Conservation (phyloP, 108 stramenopile genomes). For the Fistulifera pelliculosa region DNA sequence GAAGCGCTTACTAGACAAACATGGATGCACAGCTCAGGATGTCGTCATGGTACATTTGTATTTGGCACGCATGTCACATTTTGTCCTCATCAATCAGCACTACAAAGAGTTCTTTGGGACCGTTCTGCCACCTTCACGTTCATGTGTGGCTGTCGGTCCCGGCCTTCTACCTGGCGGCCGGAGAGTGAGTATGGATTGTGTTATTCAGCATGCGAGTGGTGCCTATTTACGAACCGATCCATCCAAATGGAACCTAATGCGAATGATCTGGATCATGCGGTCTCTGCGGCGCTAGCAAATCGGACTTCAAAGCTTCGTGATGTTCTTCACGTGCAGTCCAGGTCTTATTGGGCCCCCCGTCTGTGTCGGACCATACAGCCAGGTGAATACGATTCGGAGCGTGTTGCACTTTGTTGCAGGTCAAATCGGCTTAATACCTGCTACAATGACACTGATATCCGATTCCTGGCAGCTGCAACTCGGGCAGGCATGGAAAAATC, state of each 20-base stretch:
- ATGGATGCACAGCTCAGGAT: conserved; percentile 53
- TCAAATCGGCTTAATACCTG: conserved; percentile 86
- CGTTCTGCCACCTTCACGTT: conserved; percentile 67
- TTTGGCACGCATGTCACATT: conserved; percentile 83
- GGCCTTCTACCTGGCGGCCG: conserved; percentile 58
- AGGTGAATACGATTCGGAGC: conserved; percentile 84
- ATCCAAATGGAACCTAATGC: not conserved
- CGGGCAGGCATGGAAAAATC: conserved; percentile 76
- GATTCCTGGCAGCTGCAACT: conserved; percentile 48
- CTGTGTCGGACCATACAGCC: conserved; percentile 98
- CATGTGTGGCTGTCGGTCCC: conserved; percentile 73
- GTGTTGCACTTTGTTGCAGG: conserved; percentile 82
- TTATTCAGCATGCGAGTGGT: conserved; percentile 64
- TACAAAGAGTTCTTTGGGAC: conserved; percentile 79
- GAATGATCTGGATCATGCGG: not conserved
- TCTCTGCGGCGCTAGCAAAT: conserved; percentile 31
- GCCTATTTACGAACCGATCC: conserved; percentile 41
- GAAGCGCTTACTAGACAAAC: conserved; percentile 19
- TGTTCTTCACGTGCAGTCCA: conserved; percentile 90
- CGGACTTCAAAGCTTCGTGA: conserved; percentile 49
- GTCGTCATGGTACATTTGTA: conserved; percentile 91
- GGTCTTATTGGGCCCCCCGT: conserved; percentile 95
- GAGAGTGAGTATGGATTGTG: conserved; percentile 73
- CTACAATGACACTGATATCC: conserved; percentile 67
- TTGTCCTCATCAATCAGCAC: conserved; percentile 76